Conservation (phyloP, 257 asterid genomes). For the Scutellaria galericulata region DNA sequence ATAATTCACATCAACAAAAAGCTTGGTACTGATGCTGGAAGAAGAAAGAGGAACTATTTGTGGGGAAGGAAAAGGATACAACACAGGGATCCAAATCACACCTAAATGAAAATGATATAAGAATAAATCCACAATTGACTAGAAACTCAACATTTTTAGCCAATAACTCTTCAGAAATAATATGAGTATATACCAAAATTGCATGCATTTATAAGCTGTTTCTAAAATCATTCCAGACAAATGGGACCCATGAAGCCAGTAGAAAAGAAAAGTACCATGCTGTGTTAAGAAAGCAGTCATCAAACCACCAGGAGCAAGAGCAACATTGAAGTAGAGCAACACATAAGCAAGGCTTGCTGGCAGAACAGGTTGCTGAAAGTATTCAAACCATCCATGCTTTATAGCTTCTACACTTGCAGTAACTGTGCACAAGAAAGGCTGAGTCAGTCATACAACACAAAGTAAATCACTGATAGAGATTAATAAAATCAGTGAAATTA, state of each 20-base stretch:
- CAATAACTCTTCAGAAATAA: neutral
- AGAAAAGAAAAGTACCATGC: slow-evolving; percentile 57
- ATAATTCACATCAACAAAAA: neutral
- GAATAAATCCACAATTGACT: neutral
- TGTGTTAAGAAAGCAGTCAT: slow-evolving; percentile 98
- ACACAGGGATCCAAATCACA: neutral
- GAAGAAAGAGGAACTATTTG: neutral
- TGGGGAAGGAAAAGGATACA: neutral
- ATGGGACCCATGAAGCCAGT: slow-evolving; percentile 25
- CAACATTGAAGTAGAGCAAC: slow-evolving; percentile 80
- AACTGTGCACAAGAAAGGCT: slow-evolving; percentile 44
- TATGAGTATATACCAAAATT: neutral
- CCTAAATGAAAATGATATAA: slow-evolving; percentile 8
- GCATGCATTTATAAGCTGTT: neutral
- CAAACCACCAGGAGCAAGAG: slow-evolving; percentile 92
- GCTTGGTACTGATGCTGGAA: neutral
- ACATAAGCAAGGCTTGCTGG: slow-evolving; percentile 97
- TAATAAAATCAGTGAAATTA: slow-evolving; percentile 36
- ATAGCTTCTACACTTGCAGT: slow-evolving; percentile 62
- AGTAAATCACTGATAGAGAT: slow-evolving; percentile 24
- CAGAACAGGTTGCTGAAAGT: slow-evolving; percentile 93
- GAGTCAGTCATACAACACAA: slow-evolving; percentile 39
- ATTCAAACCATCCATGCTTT: slow-evolving; percentile 91
- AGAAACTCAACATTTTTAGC: slow-evolving; percentile 11
- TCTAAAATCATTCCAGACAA: slow-evolving; percentile 6